Percentiles rank a stretch among this genome's conserved stretches.
These are phyloP conservation scores for Tetracladium maxilliforme DNA, from an alignment of 2,329 filamentous ascomycete species.

Conservation along the genomic window DNA sequence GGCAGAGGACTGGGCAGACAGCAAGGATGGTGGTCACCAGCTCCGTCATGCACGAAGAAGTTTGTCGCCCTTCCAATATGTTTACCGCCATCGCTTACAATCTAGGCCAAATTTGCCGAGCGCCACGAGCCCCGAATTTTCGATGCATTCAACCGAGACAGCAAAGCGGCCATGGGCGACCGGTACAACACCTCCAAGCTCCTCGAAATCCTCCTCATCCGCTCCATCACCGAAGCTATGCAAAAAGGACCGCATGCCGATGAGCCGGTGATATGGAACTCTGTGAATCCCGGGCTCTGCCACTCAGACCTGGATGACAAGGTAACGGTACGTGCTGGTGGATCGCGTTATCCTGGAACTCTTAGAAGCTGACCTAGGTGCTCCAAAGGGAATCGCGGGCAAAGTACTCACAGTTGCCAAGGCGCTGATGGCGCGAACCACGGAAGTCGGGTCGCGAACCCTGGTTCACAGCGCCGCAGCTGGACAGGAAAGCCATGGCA, in stretches of 20 bases:
- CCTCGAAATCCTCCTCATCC: conserved; percentile 14
- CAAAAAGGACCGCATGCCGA: neutral
- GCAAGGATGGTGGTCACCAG: conserved; percentile 22
- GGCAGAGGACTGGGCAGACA: conserved; percentile 12
- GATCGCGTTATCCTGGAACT: conserved; percentile 1
- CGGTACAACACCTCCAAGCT: conserved; percentile 21
- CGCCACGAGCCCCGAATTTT: conserved; percentile 9
- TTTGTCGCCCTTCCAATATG: conserved; percentile 4
- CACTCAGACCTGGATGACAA: conserved; percentile 21
- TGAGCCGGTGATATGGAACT: conserved; percentile 19
- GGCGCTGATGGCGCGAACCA: conserved; percentile 15
- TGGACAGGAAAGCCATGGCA: conserved; percentile 22
- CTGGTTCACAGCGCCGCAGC: conserved; percentile 21
- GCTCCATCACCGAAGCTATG: conserved; percentile 17
- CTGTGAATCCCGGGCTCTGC: conserved; percentile 24
- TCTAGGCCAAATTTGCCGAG: conserved; percentile 18
- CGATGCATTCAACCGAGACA: conserved; percentile 2
- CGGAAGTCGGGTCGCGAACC: conserved; percentile 23
- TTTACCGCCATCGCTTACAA: neutral
- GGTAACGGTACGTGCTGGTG: no score
- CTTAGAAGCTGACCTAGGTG: no score
- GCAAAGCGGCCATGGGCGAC: conserved; percentile 13
- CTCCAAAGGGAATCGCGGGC: no score
- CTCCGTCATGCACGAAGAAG: conserved; percentile 20
- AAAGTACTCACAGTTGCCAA: conserved; percentile 1